phyloP scores from a whole-genome alignment of 2,329 filamentous ascomycete genomes.

The Scopulariopsis brevicaulis region DNA sequence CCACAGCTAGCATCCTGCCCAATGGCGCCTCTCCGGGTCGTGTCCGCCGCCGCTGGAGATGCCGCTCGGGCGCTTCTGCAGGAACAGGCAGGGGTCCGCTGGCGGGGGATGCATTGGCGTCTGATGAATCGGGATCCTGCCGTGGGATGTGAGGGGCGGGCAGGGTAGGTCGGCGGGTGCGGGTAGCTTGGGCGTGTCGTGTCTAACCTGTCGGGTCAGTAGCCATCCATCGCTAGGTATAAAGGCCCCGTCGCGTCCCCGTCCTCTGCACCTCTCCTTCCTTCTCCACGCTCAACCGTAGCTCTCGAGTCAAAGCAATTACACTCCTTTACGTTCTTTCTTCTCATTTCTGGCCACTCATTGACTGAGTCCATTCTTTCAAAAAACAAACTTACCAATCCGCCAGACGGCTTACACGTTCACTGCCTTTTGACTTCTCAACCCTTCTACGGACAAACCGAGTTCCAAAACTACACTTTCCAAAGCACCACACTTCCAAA shows the following conservation, averaged over 20 bases:
- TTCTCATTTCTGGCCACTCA: background rate
- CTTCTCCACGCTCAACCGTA: background rate
- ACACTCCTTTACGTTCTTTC: background rate
- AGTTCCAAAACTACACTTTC: background rate
- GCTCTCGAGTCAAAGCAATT: constrained; percentile 2
- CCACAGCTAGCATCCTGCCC: background rate
- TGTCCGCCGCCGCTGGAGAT: no score
- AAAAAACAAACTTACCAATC: background rate
- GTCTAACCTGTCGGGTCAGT: no score
- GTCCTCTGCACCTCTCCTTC: background rate
- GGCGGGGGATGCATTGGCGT: background rate
- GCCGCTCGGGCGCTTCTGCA: background rate
- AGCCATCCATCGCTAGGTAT: background rate
- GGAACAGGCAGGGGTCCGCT: background rate
- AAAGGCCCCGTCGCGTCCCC: background rate
- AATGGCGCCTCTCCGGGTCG: background rate
- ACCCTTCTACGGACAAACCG: background rate
- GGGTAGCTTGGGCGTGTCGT: background rate
- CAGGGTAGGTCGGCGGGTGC: background rate
- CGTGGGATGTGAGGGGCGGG: background rate
- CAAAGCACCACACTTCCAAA: background rate
- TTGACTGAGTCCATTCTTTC: constrained; percentile 2
- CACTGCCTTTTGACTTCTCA: background rate
- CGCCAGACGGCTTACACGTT: constrained; percentile 3
- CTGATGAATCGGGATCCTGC: background rate